These are phyloP conservation scores for Cylindrodendrum hubeiense DNA, from an alignment of 2,329 filamentous ascomycete genomes.

Conservation along the genomic window DNA sequence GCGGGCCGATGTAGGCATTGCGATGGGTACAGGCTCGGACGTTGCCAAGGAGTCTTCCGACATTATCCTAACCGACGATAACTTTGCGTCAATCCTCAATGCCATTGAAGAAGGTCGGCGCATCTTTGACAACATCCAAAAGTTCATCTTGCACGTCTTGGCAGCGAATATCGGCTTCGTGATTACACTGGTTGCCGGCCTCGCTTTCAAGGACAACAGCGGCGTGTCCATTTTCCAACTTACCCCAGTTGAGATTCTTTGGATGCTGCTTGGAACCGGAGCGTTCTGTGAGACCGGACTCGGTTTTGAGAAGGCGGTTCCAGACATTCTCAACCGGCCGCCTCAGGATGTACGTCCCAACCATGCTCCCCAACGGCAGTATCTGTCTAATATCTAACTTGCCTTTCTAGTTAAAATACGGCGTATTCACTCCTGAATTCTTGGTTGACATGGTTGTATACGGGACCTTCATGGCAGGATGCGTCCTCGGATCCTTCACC, in stretches of 20 bases:
- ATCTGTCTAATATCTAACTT: not conserved
- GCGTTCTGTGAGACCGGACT: slow-evolving; percentile 79
- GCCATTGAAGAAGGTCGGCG: slow-evolving; percentile 73
- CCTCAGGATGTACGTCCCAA: slow-evolving; percentile 52
- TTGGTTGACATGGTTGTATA: slow-evolving; percentile 74
- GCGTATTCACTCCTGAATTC: slow-evolving; percentile 75
- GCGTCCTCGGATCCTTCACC: slow-evolving; percentile 68
- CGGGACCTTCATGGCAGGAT: slow-evolving; percentile 72
- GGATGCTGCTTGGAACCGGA: slow-evolving; percentile 81
- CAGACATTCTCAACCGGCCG: slow-evolving; percentile 74
- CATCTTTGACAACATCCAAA: slow-evolving; percentile 79
- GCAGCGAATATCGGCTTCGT: slow-evolving; percentile 77
- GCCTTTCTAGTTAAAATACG: slow-evolving; percentile 51
- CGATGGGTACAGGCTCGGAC: slow-evolving; percentile 77
- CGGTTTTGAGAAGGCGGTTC: slow-evolving; percentile 75
- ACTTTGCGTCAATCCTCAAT: slow-evolving; percentile 63
- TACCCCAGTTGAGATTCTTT: slow-evolving; percentile 78
- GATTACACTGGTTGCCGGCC: slow-evolving; percentile 73
- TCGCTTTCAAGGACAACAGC: slow-evolving; percentile 75
- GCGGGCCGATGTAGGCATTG: slow-evolving; percentile 76
- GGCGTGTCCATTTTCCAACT: slow-evolving; percentile 78
- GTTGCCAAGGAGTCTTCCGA: slow-evolving; percentile 74
- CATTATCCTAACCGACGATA: slow-evolving; percentile 78
- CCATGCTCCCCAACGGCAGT: not conserved
- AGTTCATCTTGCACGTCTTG: slow-evolving; percentile 75